Conservation (phyloP, 2,329 filamentous ascomycete species). For the Talaromyces sp. region DNA sequence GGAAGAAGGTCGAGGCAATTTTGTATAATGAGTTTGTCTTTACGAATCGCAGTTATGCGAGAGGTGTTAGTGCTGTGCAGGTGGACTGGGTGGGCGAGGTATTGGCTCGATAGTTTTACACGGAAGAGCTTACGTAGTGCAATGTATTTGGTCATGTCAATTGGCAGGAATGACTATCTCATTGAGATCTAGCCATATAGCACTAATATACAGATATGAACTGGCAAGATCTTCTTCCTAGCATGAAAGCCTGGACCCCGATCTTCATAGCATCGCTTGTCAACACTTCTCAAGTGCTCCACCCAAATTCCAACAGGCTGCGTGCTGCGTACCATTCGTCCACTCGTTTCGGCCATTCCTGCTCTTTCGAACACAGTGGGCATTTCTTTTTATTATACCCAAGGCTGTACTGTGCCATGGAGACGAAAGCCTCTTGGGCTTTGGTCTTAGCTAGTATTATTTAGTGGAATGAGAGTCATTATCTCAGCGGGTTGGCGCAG, state of each 20-base stretch:
- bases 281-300: not conserved
- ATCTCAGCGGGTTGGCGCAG: too few species aligned
- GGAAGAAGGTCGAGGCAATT: constrained; percentile 57
- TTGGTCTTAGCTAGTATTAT: not conserved
- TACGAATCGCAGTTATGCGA: constrained; percentile 58
- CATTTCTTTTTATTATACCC: not conserved
- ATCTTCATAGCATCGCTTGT: not conserved
- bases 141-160: too few species aligned
- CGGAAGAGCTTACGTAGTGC: not conserved
- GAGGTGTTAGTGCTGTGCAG: constrained; percentile 58
- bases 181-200: not conserved
- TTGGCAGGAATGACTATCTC: too few species aligned
- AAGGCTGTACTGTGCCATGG: not conserved
- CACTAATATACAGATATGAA: not conserved
- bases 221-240: not conserved
- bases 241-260: not conserved
- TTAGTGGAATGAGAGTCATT: constrained; percentile 1
- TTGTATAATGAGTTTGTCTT: constrained; percentile 63
- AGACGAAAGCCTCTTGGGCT: not conserved
- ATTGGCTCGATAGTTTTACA: constrained; percentile 13
- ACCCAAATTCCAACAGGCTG: not conserved
- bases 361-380: not conserved
- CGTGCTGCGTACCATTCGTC: not conserved
- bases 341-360: too few species aligned
- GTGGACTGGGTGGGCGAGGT: constrained; percentile 57